Evolutionary conservation across 2,329 filamentous ascomycete species (phyloP).

Genomic region (Periconia digitata): DNA sequence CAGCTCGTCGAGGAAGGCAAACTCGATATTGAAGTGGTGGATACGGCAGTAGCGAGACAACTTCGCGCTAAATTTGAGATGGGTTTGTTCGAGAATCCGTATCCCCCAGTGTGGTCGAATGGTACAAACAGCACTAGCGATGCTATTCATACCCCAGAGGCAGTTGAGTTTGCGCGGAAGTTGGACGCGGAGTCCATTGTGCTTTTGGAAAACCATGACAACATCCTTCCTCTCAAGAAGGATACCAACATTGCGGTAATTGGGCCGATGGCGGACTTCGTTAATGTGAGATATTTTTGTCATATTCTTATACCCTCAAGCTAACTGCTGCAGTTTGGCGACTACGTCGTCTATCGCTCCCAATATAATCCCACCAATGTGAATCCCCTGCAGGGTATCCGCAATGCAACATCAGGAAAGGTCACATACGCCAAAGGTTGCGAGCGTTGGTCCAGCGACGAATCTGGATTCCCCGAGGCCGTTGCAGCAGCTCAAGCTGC

Average conservation of each 20-base stretch:
- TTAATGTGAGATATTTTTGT: constrained; percentile 59
- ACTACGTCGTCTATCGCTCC: constrained; percentile 69
- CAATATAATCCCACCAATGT: constrained; percentile 62
- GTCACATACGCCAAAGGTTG: constrained; percentile 71
- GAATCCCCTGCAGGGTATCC: constrained; percentile 70
- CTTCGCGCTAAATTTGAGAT: constrained; percentile 69
- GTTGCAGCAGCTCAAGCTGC: constrained; percentile 65
- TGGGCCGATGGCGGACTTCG: constrained; percentile 72
- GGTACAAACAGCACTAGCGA: constrained; percentile 50
- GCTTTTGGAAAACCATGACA: constrained; percentile 70
- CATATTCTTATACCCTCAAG: not conserved
- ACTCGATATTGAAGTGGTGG: constrained; percentile 61
- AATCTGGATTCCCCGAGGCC: constrained; percentile 68
- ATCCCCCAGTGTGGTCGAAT: constrained; percentile 58
- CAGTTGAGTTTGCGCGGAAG: constrained; percentile 62
- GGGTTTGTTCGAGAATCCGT: constrained; percentile 73
- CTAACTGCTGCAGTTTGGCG: constrained; percentile 60
- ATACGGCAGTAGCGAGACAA: constrained; percentile 66
- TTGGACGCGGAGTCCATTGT: constrained; percentile 71
- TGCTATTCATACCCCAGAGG: constrained; percentile 64
- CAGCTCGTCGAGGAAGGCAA: constrained; percentile 63
- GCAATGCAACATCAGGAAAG: constrained; percentile 57
- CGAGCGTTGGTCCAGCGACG: constrained; percentile 70
- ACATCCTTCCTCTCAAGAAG: constrained; percentile 65
- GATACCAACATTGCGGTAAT: constrained; percentile 71